These are phyloP conservation scores for Deuterostichococcus epilithicus DNA, from an alignment of 139 green algal genomes.

Conservation along the genomic window DNA sequence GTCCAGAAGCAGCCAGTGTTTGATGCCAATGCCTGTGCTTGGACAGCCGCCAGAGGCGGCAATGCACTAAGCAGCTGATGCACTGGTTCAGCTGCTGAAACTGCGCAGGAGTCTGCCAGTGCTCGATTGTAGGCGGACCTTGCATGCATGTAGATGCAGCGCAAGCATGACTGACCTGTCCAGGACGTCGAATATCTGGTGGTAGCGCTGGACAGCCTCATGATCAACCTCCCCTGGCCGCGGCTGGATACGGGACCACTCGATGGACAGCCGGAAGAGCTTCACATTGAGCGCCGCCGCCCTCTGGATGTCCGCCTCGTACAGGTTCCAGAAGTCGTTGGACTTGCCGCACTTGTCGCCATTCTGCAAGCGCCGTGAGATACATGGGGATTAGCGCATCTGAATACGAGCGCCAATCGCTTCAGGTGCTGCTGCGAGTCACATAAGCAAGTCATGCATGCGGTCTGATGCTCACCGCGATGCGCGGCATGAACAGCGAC, in stretches of 20 bases:
- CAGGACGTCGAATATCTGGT: slow-evolving; percentile 28
- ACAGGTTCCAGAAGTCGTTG: slow-evolving; percentile 71
- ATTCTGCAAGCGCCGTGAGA: background rate
- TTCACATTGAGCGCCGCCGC: slow-evolving; percentile 51
- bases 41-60: no score
- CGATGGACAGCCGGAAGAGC: slow-evolving; percentile 68
- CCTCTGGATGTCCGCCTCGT: slow-evolving; percentile 50
- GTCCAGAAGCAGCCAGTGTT: background rate
- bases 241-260: slow-evolving; percentile 73
- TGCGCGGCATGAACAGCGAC: slow-evolving; percentile 1
- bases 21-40: no score
- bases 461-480: background rate
- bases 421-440: no score
- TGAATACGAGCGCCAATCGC: no score
- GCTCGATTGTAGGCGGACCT: no score
- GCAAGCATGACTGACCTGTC: background rate
- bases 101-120: no score
- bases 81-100: no score
- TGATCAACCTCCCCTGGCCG: slow-evolving; percentile 41
- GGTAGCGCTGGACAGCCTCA: slow-evolving; percentile 43
- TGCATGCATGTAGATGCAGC: background rate
- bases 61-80: no score
- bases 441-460: no score
- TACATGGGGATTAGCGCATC: no score
- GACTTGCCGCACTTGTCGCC: slow-evolving; percentile 21